Evolutionary conservation across 495 filamentous ascomycete species (phyloP).

Genomic region (Penicillium canescens): DNA sequence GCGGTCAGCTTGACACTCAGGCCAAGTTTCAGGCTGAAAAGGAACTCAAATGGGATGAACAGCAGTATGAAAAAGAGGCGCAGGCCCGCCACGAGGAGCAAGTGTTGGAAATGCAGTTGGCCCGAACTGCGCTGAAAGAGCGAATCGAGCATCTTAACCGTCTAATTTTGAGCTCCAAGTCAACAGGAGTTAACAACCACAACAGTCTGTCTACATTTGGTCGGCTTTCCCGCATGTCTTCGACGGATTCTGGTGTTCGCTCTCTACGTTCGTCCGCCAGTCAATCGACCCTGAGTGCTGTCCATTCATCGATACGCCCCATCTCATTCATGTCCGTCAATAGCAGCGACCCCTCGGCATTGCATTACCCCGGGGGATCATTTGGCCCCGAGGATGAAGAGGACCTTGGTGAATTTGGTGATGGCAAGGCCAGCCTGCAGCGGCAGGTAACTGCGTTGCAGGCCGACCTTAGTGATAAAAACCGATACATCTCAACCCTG

Average conservation of each 20-base stretch:
- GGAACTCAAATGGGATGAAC: slow-evolving; percentile 64
- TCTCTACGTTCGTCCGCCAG: slow-evolving; percentile 74
- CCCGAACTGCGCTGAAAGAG: slow-evolving; percentile 92
- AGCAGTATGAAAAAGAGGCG: slow-evolving; percentile 76
- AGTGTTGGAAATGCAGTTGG: slow-evolving; percentile 96
- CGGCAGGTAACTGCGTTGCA: slow-evolving; percentile 86
- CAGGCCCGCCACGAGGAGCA: slow-evolving; percentile 91
- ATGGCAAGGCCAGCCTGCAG: slow-evolving; percentile 78
- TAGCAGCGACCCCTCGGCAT: slow-evolving; percentile 40
- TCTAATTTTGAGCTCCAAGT: slow-evolving; percentile 92
- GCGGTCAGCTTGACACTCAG: slow-evolving; percentile 78
- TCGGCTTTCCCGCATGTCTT: slow-evolving; percentile 64
- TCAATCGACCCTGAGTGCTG: slow-evolving; percentile 61
- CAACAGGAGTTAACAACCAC: slow-evolving; percentile 81
- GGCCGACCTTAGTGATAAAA: slow-evolving; percentile 92
- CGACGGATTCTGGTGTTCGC: slow-evolving; percentile 44
- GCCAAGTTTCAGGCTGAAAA: slow-evolving; percentile 68
- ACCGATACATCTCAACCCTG: slow-evolving; percentile 90
- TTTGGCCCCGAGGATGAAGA: slow-evolving; percentile 64
- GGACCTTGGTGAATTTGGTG: slow-evolving; percentile 78
- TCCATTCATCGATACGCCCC: slow-evolving; percentile 58
- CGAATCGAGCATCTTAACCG: slow-evolving; percentile 97
- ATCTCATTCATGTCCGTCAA: slow-evolving; percentile 64
- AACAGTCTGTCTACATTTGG: slow-evolving; percentile 72
- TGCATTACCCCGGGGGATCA: slow-evolving; percentile 34